Evolutionary conservation across 306 rosid genomes (phyloP).

Genomic region (Amphicarpaea edgeworthii): DNA sequence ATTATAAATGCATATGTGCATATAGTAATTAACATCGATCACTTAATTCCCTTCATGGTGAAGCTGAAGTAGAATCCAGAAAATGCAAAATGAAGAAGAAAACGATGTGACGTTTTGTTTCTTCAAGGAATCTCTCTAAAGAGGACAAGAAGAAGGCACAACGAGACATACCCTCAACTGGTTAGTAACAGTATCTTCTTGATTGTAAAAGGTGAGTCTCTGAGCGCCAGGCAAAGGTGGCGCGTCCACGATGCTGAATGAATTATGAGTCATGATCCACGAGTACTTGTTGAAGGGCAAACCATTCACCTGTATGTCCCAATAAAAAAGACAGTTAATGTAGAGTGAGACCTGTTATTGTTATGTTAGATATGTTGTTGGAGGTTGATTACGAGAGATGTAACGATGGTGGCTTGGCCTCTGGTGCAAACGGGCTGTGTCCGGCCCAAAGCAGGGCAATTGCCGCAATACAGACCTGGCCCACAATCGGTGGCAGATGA

Average conservation of each 20-base stretch:
- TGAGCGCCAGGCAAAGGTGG: conserved; percentile 77
- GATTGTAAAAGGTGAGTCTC: conserved; percentile 87
- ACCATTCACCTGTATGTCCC: conserved; percentile 64
- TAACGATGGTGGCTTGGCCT: conserved; percentile 73
- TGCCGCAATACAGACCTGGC: conserved; percentile 83
- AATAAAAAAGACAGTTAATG: conserved; percentile 19
- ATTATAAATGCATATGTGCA: not conserved
- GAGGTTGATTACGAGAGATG: conserved; percentile 71
- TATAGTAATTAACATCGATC: not conserved
- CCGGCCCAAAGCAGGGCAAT: conserved; percentile 80
- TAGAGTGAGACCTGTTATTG: not conserved
- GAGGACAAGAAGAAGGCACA: conserved; percentile 12
- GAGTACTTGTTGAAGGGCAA: conserved; percentile 92
- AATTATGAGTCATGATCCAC: conserved; percentile 92
- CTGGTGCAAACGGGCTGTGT: conserved; percentile 76
- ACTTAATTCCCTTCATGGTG: not conserved
- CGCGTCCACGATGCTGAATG: conserved; percentile 90
- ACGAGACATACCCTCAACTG: conserved; percentile 69
- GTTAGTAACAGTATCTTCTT: conserved; percentile 92
- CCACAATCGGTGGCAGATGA: conserved; percentile 75
- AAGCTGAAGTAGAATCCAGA: conserved; percentile 19
- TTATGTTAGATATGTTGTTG: not conserved
- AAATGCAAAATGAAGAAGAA: conserved; percentile 31
- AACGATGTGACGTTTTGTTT: conserved; percentile 18
- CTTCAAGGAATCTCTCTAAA: conserved; percentile 2